Evolutionary conservation across 2,329 filamentous ascomycete genomes (phyloP), one percentile per base, ranked within the genome.

Genomic region (Metarhizium guizhouense): DNA sequence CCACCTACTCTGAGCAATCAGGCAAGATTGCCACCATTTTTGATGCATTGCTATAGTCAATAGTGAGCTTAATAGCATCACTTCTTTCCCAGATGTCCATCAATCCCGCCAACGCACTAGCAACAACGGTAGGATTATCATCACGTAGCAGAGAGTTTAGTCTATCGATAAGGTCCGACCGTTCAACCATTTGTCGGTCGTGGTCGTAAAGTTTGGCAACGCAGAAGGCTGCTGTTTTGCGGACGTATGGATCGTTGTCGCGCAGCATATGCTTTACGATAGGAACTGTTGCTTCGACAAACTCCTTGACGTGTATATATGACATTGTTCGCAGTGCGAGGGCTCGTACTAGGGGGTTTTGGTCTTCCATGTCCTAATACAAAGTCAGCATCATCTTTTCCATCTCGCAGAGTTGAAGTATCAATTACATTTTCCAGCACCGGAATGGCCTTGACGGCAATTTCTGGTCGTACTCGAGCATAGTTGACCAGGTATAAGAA

Each of bases 31-130:
- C 91, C 40, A 97, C 91, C 78, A 99, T 94, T 74, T 99, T 99
- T 53, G 93, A 97, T 30, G 94, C 94, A 72, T 95, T 99, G 59
- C 85, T 84, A 69, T 99, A 97, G 73, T 99, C 94, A 64, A 99
- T 96, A 3, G 94, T 97, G 60, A 99, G 84, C 70, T 96, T 96
- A 72, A 99, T 99, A 57, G 88, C 90, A 71, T 97, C 93, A 68
- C 92, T 97, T 57, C 93, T 82, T 70, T 97, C 94, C 94, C 94
- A 99, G 52, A 99, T 97, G 71, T 99, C 94, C 83, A 96, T 94
- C 65, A 99, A 71, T 40, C 88, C 81, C 30, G 94, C 93, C 59
- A 99, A 74, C 6, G 95, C 92, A 68, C 92, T 96, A 11, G 94
- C 93, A 25, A 99, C 93, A 3, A 99, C 94, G 0, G 94, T 99